Evolutionary conservation across 768 basidiomycete genomes (phyloP), one percentile per base, ranked within the genome.

Genomic region (Favolaschia claudopus): DNA sequence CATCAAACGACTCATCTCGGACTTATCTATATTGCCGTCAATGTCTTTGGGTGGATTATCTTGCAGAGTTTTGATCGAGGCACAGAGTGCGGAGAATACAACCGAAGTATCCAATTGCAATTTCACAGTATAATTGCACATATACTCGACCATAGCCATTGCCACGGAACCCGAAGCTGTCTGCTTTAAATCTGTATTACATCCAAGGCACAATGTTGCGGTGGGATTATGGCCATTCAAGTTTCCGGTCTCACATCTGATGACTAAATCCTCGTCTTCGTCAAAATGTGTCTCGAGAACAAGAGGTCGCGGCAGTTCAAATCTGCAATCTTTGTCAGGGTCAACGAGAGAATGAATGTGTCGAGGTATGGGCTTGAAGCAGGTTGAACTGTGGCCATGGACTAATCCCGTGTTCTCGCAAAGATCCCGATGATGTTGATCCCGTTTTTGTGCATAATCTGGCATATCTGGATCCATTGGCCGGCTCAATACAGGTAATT

Each of bases 51-150:
- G 63, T 29, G 63, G 58, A 10, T 50, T 48, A n/a, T 60, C 59
- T 14, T 31, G 22, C 2, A 60, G 12, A 32, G 46, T 40, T 52
- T 64, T 60, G 40, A 64, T 64, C 15, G 63, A 32, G 32, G 58
- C 58, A 47, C 63, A 64, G 3, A 64, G 51, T 13, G 63, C 52
- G 1, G 63, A 60, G 47, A 64, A 64, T 22, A 64, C 51, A 29
- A 63, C 9, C 15, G 62, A 39, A 12, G 57, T 58, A 34, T 63
- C 62, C 51, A 63, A 45, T 13, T 20, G 17, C 7, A 40, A 6
- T 42, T 63, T 63, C 8, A 50, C 50, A 3, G 57, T 59, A 39
- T 59, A 59, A 25, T 63, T 55, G n/a, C 36, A 33, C 25, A 44
- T 33, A 25, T 60, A 60, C 27, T 55, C 24, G 32, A 64, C 36